Conservation (phyloP, 2,329 filamentous ascomycete genomes). For the Aspergillus novoparasiticus region DNA sequence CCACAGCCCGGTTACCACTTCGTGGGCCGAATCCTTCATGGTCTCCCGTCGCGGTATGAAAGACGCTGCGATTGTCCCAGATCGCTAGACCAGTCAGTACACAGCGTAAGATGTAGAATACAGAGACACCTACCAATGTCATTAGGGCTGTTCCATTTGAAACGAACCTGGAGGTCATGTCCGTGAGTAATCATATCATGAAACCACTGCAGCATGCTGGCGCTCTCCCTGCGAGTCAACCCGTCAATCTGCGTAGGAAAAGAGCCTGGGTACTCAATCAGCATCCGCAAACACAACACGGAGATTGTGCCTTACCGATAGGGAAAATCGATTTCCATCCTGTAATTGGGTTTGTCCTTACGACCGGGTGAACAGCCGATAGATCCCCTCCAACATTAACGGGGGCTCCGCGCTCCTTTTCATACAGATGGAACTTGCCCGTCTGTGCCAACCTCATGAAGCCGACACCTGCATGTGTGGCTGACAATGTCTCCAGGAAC, state of each 20-base stretch:
- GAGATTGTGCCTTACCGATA: constrained; percentile 25
- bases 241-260: background rate
- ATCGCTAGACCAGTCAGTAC: constrained; percentile 10
- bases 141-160: constrained; percentile 19
- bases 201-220: constrained; percentile 48
- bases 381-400: constrained; percentile 28
- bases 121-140: background rate
- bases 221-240: constrained; percentile 43
- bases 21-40: constrained; percentile 56
- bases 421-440: background rate
- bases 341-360: constrained; percentile 65
- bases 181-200: constrained; percentile 48
- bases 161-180: constrained; percentile 55
- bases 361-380: constrained; percentile 56
- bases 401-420: background rate
- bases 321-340: constrained; percentile 63
- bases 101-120: background rate
- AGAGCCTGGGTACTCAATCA: background rate
- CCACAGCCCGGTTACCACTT: constrained; percentile 93
- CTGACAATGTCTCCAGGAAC: background rate
- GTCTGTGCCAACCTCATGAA: background rate
- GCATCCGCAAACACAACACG: background rate
- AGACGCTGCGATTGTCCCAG: constrained; percentile 23
- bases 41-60: constrained; percentile 45
- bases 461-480: background rate